Percentiles rank a stretch among this genome's conserved stretches.
These are phyloP conservation scores for Cladosporium austrohemisphaericum DNA, from an alignment of 2,329 filamentous ascomycete species.

Conservation along the genomic window DNA sequence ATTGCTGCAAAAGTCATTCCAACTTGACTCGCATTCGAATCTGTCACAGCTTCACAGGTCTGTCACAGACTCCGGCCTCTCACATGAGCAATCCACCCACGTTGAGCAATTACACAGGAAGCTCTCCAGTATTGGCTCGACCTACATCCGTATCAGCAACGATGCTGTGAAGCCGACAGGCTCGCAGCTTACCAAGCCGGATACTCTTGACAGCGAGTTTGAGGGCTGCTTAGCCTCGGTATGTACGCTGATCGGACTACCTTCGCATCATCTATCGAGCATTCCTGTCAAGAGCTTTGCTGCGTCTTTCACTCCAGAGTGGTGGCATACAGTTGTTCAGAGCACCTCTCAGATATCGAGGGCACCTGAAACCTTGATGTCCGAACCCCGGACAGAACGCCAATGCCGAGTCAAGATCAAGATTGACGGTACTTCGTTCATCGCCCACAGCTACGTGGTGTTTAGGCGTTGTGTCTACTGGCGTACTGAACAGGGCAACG, in stretches of 20 bases:
- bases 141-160: not conserved
- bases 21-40: conserved; percentile 8
- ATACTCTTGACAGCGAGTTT: conserved; percentile 6
- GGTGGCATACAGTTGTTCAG: conserved; percentile 13
- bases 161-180: not conserved
- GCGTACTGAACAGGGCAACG: conserved; percentile 10
- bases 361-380: not conserved
- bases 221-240: conserved; percentile 11
- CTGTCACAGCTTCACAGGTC: conserved; percentile 8
- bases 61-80: conserved; percentile 8
- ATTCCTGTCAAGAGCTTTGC: conserved; percentile 7
- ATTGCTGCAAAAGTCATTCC: conserved; percentile 13
- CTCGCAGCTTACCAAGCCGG: not conserved
- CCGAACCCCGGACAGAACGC: conserved; percentile 5
- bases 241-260: conserved; percentile 5
- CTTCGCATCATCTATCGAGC: conserved; percentile 1
- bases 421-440: conserved; percentile 8
- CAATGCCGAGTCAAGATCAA: conserved; percentile 12
- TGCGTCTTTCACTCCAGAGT: not conserved
- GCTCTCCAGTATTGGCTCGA: conserved; percentile 12
- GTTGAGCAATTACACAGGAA: conserved; percentile 12
- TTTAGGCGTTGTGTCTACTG: conserved; percentile 13
- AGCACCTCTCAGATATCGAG: conserved; percentile 12
- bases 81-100: conserved; percentile 10
- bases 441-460: conserved; percentile 13